Percentiles rank a stretch among this genome's conserved stretches.
phyloP scores from a whole-genome alignment of 768 basidiomycete species.

The Lenzites betulinus region DNA sequence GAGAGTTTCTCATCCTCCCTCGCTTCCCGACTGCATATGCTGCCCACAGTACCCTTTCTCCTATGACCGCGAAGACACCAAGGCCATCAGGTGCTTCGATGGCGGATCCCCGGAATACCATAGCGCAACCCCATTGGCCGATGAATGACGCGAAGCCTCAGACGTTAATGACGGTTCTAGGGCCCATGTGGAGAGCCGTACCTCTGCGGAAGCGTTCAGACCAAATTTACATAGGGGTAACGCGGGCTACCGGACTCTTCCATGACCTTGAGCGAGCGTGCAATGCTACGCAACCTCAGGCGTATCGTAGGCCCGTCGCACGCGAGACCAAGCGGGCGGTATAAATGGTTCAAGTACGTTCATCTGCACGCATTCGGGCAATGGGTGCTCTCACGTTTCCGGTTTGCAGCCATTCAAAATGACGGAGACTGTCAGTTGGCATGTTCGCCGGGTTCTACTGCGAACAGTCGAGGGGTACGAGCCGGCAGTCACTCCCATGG shows the following conservation, averaged over 20 bases:
- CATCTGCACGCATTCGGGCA: not conserved
- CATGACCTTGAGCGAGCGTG: not conserved
- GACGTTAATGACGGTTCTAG: not conserved
- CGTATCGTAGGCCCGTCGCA: not conserved
- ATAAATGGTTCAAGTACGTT: not conserved
- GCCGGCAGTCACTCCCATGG: constrained; percentile 5
- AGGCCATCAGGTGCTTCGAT: not conserved
- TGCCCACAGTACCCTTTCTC: not conserved
- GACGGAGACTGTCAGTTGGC: constrained; percentile 9
- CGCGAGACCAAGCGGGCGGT: not conserved
- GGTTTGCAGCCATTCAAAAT: not conserved
- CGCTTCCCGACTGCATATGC: not conserved
- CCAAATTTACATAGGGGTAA: not conserved
- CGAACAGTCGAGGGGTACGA: constrained; percentile 6
- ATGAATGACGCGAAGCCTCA: too few species aligned
- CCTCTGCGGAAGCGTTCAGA: not conserved
- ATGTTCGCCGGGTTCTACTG: constrained; percentile 4
- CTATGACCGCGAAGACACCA: too few species aligned
- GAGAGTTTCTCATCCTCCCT: not conserved
- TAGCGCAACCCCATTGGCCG: not conserved
- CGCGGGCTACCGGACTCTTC: not conserved
- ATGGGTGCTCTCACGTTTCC: constrained; percentile 6
- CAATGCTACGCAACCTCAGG: not conserved
- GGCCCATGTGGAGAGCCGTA: not conserved
- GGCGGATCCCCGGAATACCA: not conserved